Conservation (phyloP, 2,329 filamentous ascomycete genomes). For the Pseudocercospora vitis region DNA sequence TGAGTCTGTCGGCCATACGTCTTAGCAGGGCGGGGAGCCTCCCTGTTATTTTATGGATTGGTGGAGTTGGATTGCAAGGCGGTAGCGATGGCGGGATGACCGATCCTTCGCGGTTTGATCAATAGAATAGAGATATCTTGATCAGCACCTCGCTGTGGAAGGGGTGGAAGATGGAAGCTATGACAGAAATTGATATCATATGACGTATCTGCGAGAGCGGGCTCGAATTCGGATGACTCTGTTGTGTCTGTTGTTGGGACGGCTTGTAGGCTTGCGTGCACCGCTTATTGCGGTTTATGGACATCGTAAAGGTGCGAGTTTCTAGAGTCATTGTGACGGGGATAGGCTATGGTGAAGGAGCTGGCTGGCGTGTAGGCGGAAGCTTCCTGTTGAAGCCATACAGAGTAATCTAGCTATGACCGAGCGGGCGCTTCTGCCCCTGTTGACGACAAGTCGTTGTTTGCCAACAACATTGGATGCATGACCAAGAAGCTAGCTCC, state of each 20-base stretch:
- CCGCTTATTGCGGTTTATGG: conserved; percentile 30
- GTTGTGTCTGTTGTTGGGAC: conserved; percentile 42
- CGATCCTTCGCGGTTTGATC: no score
- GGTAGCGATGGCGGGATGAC: no score
- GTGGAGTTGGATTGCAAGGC: not conserved
- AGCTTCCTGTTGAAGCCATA: not conserved
- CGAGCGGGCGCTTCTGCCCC: not conserved
- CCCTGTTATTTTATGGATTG: not conserved
- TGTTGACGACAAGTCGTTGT: not conserved
- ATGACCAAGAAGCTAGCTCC: not conserved
- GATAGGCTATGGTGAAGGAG: not conserved
- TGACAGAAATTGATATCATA: no score
- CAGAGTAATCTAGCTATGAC: not conserved
- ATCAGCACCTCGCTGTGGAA: conserved; percentile 55
- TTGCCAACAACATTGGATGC: not conserved
- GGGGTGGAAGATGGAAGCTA: conserved; percentile 53
- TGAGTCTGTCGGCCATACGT: not conserved
- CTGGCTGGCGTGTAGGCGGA: not conserved
- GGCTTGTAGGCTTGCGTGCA: conserved; percentile 42
- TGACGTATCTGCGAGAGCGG: conserved; percentile 33
- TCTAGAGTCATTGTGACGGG: conserved; percentile 40
- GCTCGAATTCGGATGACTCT: conserved; percentile 36
- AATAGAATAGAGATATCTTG: conserved; percentile 51
- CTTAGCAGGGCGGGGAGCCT: not conserved
- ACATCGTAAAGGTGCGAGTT: conserved; percentile 32